Base-by-base conservation (phyloP, 768 basidiomycete species). In the Suillus weaverae region DNA sequence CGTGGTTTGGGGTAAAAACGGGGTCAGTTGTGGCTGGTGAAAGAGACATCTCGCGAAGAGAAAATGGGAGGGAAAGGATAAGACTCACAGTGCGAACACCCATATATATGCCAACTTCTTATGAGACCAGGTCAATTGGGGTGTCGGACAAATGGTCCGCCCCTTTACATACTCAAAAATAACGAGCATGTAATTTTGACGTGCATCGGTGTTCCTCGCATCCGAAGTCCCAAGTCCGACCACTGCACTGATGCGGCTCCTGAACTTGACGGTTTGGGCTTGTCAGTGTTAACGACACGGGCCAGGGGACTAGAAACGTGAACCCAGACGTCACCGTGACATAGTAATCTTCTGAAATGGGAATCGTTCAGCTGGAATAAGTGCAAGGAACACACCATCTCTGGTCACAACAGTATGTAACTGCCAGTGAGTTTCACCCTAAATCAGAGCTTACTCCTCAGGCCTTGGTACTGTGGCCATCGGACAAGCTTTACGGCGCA, bases 161-260 rank as follows among this genome's bases (percentile, higher is more conserved):
- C 26, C 39, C 16, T 59, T 59, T 59, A 59, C 57, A 59, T 59
- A 57, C 56, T 57, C 56, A 38, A 41, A 54, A 59, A 41, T 59
- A 30, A 59, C 30, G 10, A 39, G 30, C 39, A 59, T 59, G 39
- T 59, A 59, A 59, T 59, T 20, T 39, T 18, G 39, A 41, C 57
- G 26, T 39, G 39, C 6, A 54, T 35, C 32, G 33, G 35, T 41
- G 30, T 18, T 18, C 18, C 10, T 59, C 57, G 38, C 16, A 43
- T 41, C 57, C 39, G 57, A 39, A 39, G 57, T 39, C 26, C 22
- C 26, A 41, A 26, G 20, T 35, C 53, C 7, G 18, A 32, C 14
- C 26, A 30, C 5, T 22, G 9, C 56, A 22, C 18, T 30, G 18
- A 41, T 11, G 7, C 4, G 39, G 30, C 44, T 13, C 36, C 26